phyloP scores from a whole-genome alignment of 2,329 filamentous ascomycete genomes.

The Penicillium sp. region DNA sequence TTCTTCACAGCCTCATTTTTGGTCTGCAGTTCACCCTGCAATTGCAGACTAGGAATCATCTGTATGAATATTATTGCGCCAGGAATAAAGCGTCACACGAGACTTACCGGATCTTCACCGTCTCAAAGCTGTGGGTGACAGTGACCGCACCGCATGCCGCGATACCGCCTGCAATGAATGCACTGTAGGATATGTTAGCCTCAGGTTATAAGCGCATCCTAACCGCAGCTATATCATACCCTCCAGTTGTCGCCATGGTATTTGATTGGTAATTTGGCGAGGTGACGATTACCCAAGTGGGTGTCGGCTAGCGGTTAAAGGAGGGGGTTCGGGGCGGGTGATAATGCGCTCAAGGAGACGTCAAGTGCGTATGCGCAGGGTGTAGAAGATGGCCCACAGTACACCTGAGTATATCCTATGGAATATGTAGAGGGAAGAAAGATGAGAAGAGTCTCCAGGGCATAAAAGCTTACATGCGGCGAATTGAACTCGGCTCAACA shows the following conservation, averaged over 20 bases:
- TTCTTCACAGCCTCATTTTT: slow-evolving; percentile 82
- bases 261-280: not conserved
- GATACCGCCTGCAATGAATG: slow-evolving; percentile 94
- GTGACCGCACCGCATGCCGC: slow-evolving; percentile 97
- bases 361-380: not conserved
- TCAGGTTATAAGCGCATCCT: not conserved
- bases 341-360: not conserved
- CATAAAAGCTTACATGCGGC: slow-evolving; percentile 27
- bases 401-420: not conserved
- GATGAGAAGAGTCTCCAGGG: not conserved
- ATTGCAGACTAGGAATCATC: slow-evolving; percentile 69
- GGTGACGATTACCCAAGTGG: not conserved
- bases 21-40: slow-evolving; percentile 91
- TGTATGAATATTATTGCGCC: slow-evolving; percentile 4
- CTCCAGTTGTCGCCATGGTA: slow-evolving; percentile 58
- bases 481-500: slow-evolving; percentile 6
- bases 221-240: slow-evolving; percentile 35
- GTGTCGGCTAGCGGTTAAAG: slow-evolving; percentile 13
- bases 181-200: slow-evolving; percentile 51
- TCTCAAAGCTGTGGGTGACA: slow-evolving; percentile 97
- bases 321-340: slow-evolving; percentile 19
- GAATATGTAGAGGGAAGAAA: not conserved
- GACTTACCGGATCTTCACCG: slow-evolving; percentile 89
- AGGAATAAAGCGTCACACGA: not conserved
- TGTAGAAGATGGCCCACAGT: not conserved